Percentiles rank a stretch among this genome's conserved stretches.
phyloP scores from a whole-genome alignment of 257 asterid genomes.

The Cinchona pubescens region DNA sequence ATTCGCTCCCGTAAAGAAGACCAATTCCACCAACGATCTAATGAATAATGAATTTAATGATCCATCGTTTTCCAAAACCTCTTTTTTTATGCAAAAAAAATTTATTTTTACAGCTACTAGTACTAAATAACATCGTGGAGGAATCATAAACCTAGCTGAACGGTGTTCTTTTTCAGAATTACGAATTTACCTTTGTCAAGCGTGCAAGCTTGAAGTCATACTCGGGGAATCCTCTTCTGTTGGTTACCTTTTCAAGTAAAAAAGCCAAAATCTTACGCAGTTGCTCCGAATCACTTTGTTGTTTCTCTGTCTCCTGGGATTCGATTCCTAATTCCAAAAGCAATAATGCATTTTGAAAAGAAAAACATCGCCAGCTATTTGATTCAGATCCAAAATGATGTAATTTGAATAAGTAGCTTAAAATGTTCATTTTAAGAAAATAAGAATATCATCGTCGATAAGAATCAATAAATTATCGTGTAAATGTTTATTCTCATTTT shows the following conservation, averaged over 20 bases:
- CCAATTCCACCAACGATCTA: background rate
- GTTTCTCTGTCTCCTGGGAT: background rate
- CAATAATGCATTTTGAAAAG: background rate
- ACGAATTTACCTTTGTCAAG: slow-evolving; percentile 25
- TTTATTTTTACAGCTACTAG: slow-evolving; percentile 13
- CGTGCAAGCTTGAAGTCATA: slow-evolving; percentile 28
- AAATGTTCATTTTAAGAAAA: too few relatives aligned
- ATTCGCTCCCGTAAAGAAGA: background rate
- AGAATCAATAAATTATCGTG: too few relatives aligned
- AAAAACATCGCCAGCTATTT: too few relatives aligned
- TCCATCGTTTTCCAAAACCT: slow-evolving; percentile 16
- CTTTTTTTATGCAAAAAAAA: background rate
- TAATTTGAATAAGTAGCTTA: background rate
- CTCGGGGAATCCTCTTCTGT: slow-evolving; percentile 11
- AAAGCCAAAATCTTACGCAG: slow-evolving; percentile 7
- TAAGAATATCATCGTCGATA: too few relatives aligned
- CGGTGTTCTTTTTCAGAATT: background rate
- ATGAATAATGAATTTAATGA: background rate
- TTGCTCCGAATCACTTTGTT: background rate
- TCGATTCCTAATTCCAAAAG: background rate
- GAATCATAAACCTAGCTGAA: background rate
- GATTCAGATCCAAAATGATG: background rate
- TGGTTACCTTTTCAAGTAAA: slow-evolving; percentile 9
- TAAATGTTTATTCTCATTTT: too few relatives aligned
- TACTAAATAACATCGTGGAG: background rate